Conservation (phyloP, 768 basidiomycete genomes). For the Naematelia encephala region DNA sequence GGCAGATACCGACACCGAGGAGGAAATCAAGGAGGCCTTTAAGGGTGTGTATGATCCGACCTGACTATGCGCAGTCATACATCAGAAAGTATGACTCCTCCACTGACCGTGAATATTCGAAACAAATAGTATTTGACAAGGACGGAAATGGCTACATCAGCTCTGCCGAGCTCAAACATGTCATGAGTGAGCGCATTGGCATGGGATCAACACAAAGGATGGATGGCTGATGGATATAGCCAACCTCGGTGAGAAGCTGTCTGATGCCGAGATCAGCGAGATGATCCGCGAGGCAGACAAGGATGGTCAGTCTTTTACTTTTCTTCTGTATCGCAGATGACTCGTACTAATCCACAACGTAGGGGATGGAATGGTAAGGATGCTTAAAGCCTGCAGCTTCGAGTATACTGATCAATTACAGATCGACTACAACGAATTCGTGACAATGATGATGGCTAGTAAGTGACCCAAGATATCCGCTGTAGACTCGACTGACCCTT, state of each 20-base stretch:
- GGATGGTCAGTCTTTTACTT: constrained; percentile 63
- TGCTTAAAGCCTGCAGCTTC: not conserved
- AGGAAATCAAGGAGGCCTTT: constrained; percentile 95
- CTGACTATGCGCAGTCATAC: not conserved
- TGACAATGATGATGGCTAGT: constrained; percentile 47
- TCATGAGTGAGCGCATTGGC: constrained; percentile 65
- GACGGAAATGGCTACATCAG: constrained; percentile 89
- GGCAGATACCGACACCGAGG: constrained; percentile 87
- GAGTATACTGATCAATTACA: not conserved
- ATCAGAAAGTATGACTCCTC: not conserved
- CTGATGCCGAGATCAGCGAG: constrained; percentile 84
- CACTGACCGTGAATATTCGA: too few relatives aligned
- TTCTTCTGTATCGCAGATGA: not conserved
- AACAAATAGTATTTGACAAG: constrained; percentile 70
- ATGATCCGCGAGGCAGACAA: constrained; percentile 97
- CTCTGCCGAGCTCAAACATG: constrained; percentile 77
- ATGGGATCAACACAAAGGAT: not conserved
- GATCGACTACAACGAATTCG: constrained; percentile 49
- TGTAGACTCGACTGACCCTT: not conserved
- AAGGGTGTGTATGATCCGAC: constrained; percentile 54
- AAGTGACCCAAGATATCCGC: constrained; percentile 2
- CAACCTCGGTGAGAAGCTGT: constrained; percentile 71
- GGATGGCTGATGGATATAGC: constrained; percentile 33
- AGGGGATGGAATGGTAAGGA: constrained; percentile 29
- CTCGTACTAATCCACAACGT: not conserved